Evolutionary conservation across 2,329 filamentous ascomycete genomes (phyloP), one percentile per base, ranked within the genome.

Genomic region (Raffaelea albimanens): DNA sequence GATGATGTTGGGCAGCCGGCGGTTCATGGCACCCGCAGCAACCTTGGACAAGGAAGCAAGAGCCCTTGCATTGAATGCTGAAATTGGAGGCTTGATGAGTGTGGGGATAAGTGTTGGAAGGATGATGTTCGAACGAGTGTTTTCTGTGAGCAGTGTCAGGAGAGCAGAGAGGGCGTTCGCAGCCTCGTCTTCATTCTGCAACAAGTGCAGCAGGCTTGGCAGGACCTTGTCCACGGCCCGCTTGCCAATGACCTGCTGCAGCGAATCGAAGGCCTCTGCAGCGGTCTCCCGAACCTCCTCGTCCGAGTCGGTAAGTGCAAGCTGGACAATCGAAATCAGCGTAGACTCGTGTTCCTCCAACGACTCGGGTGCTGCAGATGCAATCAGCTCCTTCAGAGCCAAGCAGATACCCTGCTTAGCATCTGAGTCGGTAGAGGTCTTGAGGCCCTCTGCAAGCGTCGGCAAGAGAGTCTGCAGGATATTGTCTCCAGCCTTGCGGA

Each of bases 361-460:
- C 34, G 89, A 83, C 52, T 98, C 93, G 25, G 84, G 79, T 5
- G 89, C 86, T 19, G 93, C 89, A 44, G 93, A 91, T 16, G 83
- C 78, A 55, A 98, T 95, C 47, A 98, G 80, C 65, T 98, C 94
- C 58, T 88, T 86, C 53, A 98, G 75, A 34, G 94, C 93, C 61
- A 98, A 87, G 65, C 93, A 97, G 55, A 98, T 98, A 65, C 93
- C 93, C 67, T 98, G 90, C 67, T 88, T 93, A 52, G 91, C 85
- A 68, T 97, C 90, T 36, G 86, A 83, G 65, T 97, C 93, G 33
- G 83, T 91, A 18, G 91, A 90, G 1, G 79, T 85, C 57, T 93
- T 83, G 47, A 98, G 74, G 34, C 91, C 89, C 63, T 95, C 88
- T 62, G 97, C 90, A 43, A 98, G 78, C 31, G 90, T 95, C 25